phyloP scores from a whole-genome alignment of 2,329 filamentous ascomycete species.

The Aspergillus sp. region DNA sequence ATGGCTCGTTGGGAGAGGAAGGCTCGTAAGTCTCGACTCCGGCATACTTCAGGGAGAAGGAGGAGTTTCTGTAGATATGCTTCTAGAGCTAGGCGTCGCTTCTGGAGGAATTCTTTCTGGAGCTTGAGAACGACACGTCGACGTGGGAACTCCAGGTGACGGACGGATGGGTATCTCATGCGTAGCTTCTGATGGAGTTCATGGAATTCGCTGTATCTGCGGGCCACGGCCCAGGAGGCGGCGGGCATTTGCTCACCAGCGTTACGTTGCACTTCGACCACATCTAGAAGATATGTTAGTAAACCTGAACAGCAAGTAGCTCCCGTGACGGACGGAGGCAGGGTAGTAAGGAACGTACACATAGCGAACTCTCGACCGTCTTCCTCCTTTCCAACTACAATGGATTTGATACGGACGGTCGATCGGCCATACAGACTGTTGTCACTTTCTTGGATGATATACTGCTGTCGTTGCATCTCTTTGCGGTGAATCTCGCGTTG shows the following conservation, averaged over 20 bases:
- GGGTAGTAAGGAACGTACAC: slow-evolving; percentile 53
- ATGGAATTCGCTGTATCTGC: slow-evolving; percentile 95
- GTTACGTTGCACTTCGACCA: slow-evolving; percentile 85
- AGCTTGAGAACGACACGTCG: slow-evolving; percentile 94
- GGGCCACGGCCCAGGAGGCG: slow-evolving; percentile 90
- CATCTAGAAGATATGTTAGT: slow-evolving; percentile 53
- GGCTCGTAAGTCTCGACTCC: slow-evolving; percentile 84
- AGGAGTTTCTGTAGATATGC: slow-evolving; percentile 81
- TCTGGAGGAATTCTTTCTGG: slow-evolving; percentile 92
- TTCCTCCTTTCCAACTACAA: slow-evolving; percentile 87
- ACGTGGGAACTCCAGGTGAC: slow-evolving; percentile 86
- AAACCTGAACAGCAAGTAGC: background rate
- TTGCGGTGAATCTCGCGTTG: slow-evolving; percentile 91
- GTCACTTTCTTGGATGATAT: slow-evolving; percentile 95
- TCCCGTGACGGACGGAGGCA: background rate
- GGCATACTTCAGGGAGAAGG: slow-evolving; percentile 86
- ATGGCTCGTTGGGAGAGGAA: slow-evolving; percentile 88
- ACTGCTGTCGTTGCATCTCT: slow-evolving; percentile 93
- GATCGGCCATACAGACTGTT: slow-evolving; percentile 94
- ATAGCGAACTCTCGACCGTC: slow-evolving; percentile 92
- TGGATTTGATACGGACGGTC: slow-evolving; percentile 83
- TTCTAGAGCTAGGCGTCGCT: slow-evolving; percentile 79
- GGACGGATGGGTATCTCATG: slow-evolving; percentile 80
- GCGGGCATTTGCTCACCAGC: slow-evolving; percentile 95
- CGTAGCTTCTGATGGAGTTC: slow-evolving; percentile 89